phyloP scores from a whole-genome alignment of 139 green algal genomes.

The Nannochloris sp. region DNA sequence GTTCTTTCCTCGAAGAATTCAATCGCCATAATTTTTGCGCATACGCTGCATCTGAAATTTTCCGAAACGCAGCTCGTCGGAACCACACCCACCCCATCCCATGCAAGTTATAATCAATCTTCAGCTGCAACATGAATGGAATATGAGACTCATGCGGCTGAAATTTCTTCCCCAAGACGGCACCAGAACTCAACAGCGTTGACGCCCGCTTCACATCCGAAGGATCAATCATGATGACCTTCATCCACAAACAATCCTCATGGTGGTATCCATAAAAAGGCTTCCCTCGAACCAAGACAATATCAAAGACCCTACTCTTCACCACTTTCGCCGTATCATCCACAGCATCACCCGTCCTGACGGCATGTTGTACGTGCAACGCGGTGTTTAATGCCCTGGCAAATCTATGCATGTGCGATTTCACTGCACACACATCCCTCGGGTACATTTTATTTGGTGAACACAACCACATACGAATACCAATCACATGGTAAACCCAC shows the following conservation, averaged over 20 bases:
- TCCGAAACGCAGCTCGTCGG: slow-evolving; percentile 24
- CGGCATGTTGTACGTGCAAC: neutral
- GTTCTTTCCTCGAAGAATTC: slow-evolving; percentile 16
- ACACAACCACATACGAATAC: slow-evolving; percentile 3
- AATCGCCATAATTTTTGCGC: neutral
- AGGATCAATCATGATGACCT: slow-evolving; percentile 77
- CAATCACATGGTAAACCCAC: slow-evolving; percentile 17
- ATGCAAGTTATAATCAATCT: slow-evolving; percentile 88
- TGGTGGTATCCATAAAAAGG: slow-evolving; percentile 85
- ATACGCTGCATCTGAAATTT: neutral
- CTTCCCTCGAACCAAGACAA: slow-evolving; percentile 62
- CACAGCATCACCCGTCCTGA: neutral
- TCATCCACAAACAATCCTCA: slow-evolving; percentile 73
- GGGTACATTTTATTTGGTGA: neutral
- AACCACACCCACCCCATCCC: slow-evolving; percentile 76
- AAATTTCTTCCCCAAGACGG: slow-evolving; percentile 57
- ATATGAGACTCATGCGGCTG: slow-evolving; percentile 88
- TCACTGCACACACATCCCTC: slow-evolving; percentile 14
- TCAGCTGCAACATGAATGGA: slow-evolving; percentile 90
- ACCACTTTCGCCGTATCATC: neutral
- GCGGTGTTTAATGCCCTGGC: slow-evolving; percentile 22
- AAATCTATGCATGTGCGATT: slow-evolving; percentile 35
- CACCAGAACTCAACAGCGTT: slow-evolving; percentile 57
- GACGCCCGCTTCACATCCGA: slow-evolving; percentile 51
- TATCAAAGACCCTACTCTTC: slow-evolving; percentile 39